Evolutionary conservation across 371 early-diverging fungal genomes (phyloP), one percentile per base, ranked within the genome.

Genomic region (Saksenaea vasiformis): DNA sequence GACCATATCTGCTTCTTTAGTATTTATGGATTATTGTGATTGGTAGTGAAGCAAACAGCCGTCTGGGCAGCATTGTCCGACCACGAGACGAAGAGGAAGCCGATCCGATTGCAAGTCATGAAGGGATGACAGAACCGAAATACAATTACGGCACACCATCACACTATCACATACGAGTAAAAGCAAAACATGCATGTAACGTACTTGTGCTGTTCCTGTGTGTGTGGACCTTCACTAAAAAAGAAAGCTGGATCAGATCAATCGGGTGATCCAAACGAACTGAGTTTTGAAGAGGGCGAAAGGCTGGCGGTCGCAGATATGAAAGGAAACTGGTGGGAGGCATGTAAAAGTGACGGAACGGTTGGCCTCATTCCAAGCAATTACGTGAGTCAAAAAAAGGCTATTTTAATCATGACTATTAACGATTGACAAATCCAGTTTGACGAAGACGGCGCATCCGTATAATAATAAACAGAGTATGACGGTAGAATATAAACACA

Each of bases 241-340:
- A 22, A 22, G 22, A 7, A 34, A 31, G 11, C 3, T 58, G n/a
- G 10, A 41, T n/a, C 58, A 81, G 81, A 91, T 67, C 79, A 85
- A 36, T 84, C 88, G 1, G 89, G 89, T 35, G 96, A 96, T 78
- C 89, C 91, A 22, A 91, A 89, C 67, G 96, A 96, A 72, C 74
- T 96, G 11, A 85, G 88, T 11, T 93, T 95, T 71, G 69, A 65
- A 14, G 93, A 93, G 78, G 92, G 91, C 64, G 94, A 95, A 60
- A 67, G 87, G 4, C 69, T 96, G 73, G 90, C 91, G 47, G 85
- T 96, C 38, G 74, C 91, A 11, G 93, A 94, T 72, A 87, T 83
- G 72, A 88, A 90, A 74, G 95, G 95, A 70, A 93, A 93, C 68
- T 95, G 95, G 95, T 95, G 95, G 95, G 90, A 93, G 73, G 95